These are phyloP conservation scores for Phytophthora tubulina DNA, from an alignment of 352 stramenopile genomes.

Conservation along the genomic window DNA sequence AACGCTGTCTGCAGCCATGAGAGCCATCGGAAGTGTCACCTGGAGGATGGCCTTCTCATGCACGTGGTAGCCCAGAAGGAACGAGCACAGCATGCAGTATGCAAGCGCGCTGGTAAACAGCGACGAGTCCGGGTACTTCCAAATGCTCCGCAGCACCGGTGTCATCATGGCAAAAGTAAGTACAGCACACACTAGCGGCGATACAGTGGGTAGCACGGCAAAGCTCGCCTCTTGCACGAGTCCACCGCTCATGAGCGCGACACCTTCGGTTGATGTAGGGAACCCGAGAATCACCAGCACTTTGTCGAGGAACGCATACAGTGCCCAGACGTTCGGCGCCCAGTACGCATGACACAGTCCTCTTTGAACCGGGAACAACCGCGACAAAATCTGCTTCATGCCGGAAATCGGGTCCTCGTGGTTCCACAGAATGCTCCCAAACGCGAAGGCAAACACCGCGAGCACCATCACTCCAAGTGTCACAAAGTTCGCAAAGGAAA, in stretches of 20 bases:
- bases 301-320: conserved; percentile 95
- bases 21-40: conserved; percentile 74
- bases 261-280: conserved; percentile 38
- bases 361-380: conserved; percentile 97
- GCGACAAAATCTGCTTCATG: conserved; percentile 89
- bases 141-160: conserved; percentile 79
- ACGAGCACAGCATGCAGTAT: conserved; percentile 95
- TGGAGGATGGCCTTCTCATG: conserved; percentile 99
- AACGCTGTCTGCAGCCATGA: conserved; percentile 81
- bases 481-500: conserved; percentile 80
- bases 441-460: conserved; percentile 81
- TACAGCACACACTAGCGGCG: conserved; percentile 75
- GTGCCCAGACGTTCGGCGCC: conserved; percentile 98
- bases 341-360: conserved; percentile 99
- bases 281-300: conserved; percentile 67
- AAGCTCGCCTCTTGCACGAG: conserved; percentile 87
- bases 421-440: conserved; percentile 73
- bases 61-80: conserved; percentile 99
- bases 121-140: conserved; percentile 80
- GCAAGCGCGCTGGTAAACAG: conserved; percentile 84
- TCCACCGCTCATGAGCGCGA: conserved; percentile 86
- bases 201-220: conserved; percentile 72
- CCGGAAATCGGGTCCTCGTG: conserved; percentile 62
- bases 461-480: conserved; percentile 88
- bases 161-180: conserved; percentile 86